Conservation (phyloP, 1,284 basidiomycete genomes). For the Leccinum holopus region DNA sequence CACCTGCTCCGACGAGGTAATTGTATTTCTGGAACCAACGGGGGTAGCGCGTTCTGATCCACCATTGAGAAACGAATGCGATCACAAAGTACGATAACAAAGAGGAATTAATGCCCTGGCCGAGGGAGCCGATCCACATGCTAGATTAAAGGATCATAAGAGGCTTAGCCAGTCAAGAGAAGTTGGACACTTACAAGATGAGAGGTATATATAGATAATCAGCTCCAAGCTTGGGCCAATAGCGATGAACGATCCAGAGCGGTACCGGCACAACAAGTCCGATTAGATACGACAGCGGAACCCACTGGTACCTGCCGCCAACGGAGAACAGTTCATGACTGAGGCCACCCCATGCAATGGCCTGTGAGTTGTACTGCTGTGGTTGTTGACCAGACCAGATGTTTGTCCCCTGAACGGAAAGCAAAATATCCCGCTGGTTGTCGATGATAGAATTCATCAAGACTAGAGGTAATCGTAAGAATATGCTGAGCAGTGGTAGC, state of each 20-base stretch:
- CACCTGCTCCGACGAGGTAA: too few species aligned
- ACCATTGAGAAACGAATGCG: too few species aligned
- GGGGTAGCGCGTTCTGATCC: too few species aligned
- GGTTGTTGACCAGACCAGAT: conserved; percentile 63
- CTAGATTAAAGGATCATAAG: conserved; percentile 10
- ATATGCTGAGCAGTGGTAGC: not conserved
- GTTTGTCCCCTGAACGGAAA: conserved; percentile 49
- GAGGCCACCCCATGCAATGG: conserved; percentile 66
- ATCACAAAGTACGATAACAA: too few species aligned
- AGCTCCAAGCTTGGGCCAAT: conserved; percentile 40
- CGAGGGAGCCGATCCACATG: conserved; percentile 38
- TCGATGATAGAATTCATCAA: conserved; percentile 63
- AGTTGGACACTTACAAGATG: conserved; percentile 34
- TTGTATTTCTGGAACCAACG: too few species aligned
- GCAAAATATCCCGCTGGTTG: conserved; percentile 50
- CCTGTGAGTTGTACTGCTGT: conserved; percentile 60
- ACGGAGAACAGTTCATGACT: conserved; percentile 55
- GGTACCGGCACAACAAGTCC: conserved; percentile 55
- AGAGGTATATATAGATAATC: conserved; percentile 47
- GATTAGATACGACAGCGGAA: conserved; percentile 53
- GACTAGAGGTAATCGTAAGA: conserved; percentile 16
- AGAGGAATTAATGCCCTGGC: conserved; percentile 18
- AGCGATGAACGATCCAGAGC: conserved; percentile 54
- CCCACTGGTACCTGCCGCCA: conserved; percentile 55
- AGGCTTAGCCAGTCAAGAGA: not conserved